Conservation (phyloP, 1,284 basidiomycete species). For the Apiotrichum gracile region DNA sequence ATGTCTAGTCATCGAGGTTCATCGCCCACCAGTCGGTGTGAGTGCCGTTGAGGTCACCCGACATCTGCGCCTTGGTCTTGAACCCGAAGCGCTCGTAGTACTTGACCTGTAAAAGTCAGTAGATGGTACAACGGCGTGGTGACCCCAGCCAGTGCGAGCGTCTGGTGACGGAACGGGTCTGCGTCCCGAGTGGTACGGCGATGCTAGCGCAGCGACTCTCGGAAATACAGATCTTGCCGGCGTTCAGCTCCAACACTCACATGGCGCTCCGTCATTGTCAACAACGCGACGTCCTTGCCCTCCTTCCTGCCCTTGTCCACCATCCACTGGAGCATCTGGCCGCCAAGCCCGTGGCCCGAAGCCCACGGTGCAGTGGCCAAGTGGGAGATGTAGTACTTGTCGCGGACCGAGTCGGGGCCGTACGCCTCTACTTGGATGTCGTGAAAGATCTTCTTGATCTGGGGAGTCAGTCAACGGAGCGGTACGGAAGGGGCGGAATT, state of each 20-base stretch:
- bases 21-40: conserved; percentile 1
- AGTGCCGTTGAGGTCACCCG: not conserved
- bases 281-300: conserved; percentile 1
- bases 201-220: no score
- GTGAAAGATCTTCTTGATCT: conserved; percentile 1
- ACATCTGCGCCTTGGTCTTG: not conserved
- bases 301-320: conserved; percentile 1
- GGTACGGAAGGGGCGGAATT: no score
- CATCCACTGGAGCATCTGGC: conserved; percentile 1
- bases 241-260: not conserved
- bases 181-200: no score
- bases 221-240: not conserved
- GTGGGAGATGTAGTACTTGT: conserved; percentile 16
- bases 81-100: conserved; percentile 4
- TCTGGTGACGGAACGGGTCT: no score
- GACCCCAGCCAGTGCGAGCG: no score
- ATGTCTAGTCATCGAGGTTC: no score
- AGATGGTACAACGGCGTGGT: not conserved
- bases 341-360: conserved; percentile 6
- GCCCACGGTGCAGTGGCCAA: conserved; percentile 2
- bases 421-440: conserved; percentile 5
- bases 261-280: conserved; percentile 8
- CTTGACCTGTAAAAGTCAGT: not conserved
- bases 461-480: not conserved
- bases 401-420: conserved; percentile 4